Evolutionary conservation across 177 flowering plant species (phyloP), one percentile per base, ranked within the genome.

Genomic region (Vitis hybrid): DNA sequence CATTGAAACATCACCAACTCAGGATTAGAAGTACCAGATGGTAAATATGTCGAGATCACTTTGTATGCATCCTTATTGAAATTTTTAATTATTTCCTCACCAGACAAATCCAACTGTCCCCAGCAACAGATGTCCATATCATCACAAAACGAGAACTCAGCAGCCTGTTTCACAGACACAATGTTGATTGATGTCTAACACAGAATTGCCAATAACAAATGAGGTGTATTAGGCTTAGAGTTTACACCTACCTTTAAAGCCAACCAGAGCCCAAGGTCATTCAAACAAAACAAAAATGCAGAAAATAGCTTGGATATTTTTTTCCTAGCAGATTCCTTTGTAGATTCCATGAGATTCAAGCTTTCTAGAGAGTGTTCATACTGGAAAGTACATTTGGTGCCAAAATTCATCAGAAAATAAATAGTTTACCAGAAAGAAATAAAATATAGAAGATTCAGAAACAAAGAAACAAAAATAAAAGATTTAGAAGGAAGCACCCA

Each of bases 231-330:
- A 60, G 68, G 52, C 13, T 35, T 3, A 65, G 6, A 69, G 55
- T 15, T 4, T 27, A 35, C n/a, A 30, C 65, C 6, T 77, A 93
- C 98, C 98, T 85, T 86, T 7, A 73, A 63, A 52, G 91, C 85
- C 80, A 85, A 61, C 96, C 96, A 92, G 65, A 87, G 62, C 67
- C 98, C 98, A 73, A 94, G 90, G 27, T 92, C 93, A 6, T 64
- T 68, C 67, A 94, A 64, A 74, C 98, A 94, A 74, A 70, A 90
- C 35, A 74, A 1, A 32, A 86, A 82, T 51, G 79, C 75, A 6
- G 70, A 70, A 72, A 14, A 68, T 49, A 88, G 70, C 73, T 82
- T 89, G 9, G 63, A 57, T 56, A 92, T 69, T 71, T 82, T 86
- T 74, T 75, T 81, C 11, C 16, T 56, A 2, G 71, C 59, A 55